Base-by-base conservation (phyloP, 371 early-diverging fungal species). In the Circinella minor region DNA sequence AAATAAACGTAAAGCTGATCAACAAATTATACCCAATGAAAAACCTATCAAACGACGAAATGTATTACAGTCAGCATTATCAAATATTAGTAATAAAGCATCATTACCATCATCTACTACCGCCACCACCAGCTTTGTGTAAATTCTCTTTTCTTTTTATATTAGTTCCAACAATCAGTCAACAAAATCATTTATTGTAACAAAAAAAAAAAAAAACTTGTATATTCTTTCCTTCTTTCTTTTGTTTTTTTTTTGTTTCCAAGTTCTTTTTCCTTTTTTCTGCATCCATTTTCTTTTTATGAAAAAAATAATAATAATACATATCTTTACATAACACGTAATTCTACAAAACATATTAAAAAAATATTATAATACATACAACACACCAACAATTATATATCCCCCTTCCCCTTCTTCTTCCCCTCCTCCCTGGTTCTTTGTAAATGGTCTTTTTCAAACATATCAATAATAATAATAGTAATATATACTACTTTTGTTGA, bases 121-220 rank as follows among this genome's bases (percentile, higher is more conserved):
- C 47, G 11, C 15, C 47, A 47, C 51, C 51, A 51, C 18, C 57
- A 57, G 27, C 27, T 57, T 57, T 27, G 57, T 57, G 34, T 57
- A 57, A 57, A 57, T 57, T 57, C 9, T 57, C 14, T 57, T 34
- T 57, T 57, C 57, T 55, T 55, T 55, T 20, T n/a, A 10, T 55
- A n/a, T 55, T 15, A 47, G 27, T 27, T 27, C 27, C 27, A 27
- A 27, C 43, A 43, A 43, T 11, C 43, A 43, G 0, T 11, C 43
- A 43, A 43, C 43, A 6, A 43, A 9, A 11, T 43, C 43, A 43
- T 11, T 43, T 43, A 6, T 9, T 11, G 6, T 11, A 43, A 43
- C 43, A 43, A 43, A 43, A 43, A 43, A 43, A 43, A 9, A 43
- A 9, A 6, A 43, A 43, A 43, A 43, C 43, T 43, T 43, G 43